Evolutionary conservation across 257 asterid genomes (phyloP).

Genomic region (Ajuga chamaepitys): DNA sequence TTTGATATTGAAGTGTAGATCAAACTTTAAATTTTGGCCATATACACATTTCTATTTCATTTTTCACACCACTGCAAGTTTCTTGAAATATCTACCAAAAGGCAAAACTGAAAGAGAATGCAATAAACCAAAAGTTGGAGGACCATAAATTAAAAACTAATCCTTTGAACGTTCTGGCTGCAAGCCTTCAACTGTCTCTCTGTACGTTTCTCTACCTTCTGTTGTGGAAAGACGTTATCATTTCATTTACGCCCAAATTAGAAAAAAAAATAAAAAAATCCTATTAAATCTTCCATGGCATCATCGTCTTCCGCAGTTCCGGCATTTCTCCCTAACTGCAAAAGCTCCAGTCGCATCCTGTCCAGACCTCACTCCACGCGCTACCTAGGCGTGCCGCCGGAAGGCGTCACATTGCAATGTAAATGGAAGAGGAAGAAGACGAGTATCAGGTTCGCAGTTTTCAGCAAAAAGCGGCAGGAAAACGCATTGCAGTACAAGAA

Average conservation of each 20-base stretch:
- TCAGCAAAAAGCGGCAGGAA: slow-evolving; percentile 20
- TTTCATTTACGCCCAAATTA: too few relatives aligned
- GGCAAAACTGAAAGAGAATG: too few relatives aligned
- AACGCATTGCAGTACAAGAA: slow-evolving; percentile 51
- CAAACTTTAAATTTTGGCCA: too few relatives aligned
- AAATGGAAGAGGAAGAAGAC: slow-evolving; percentile 21
- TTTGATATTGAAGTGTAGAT: too few relatives aligned
- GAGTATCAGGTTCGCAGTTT: slow-evolving; percentile 17
- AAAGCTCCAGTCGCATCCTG: slow-evolving; percentile 6
- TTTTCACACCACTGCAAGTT: too few relatives aligned
- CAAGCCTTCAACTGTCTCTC: background rate
- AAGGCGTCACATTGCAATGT: slow-evolving; percentile 11
- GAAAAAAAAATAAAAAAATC: background rate
- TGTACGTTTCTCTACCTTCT: background rate
- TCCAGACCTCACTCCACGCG: slow-evolving; percentile 12
- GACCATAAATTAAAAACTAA: background rate
- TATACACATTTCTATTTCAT: too few relatives aligned
- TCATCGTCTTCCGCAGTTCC: slow-evolving; percentile 21
- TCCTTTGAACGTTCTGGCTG: background rate
- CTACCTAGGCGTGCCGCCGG: slow-evolving; percentile 4
- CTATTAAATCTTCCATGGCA: slow-evolving; percentile 19
- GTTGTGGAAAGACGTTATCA: slow-evolving; percentile 4
- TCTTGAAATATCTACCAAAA: too few relatives aligned
- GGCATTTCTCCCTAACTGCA: background rate
- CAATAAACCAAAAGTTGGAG: background rate